Evolutionary conservation across 345 rosid species (phyloP).

Genomic region (Geranium rotundifolium): DNA sequence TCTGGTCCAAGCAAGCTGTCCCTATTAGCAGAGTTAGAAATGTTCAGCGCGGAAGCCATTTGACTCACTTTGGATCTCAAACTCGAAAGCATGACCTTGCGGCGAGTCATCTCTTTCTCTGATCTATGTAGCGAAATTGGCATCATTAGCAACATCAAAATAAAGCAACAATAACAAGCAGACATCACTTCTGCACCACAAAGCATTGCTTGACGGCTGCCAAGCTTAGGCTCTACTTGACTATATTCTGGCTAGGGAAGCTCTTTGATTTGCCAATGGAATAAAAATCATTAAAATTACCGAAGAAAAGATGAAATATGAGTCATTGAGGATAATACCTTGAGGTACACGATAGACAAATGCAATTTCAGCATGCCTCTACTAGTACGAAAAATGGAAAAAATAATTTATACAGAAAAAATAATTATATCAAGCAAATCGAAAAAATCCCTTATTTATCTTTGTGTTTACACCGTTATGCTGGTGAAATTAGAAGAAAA

Average conservation of each 20-base stretch:
- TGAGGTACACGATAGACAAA: too few relatives aligned
- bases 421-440: too few relatives aligned
- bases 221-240: not conserved
- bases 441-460: too few relatives aligned
- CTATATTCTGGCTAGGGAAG: not conserved
- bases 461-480: too few relatives aligned
- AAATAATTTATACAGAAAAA: too few relatives aligned
- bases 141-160: not conserved
- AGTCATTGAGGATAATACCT: too few relatives aligned
- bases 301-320: too few relatives aligned
- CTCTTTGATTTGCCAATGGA: not conserved
- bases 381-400: too few relatives aligned
- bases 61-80: constrained; percentile 64
- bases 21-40: constrained; percentile 70
- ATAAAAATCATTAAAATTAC: too few relatives aligned
- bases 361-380: too few relatives aligned
- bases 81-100: constrained; percentile 74
- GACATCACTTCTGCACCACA: not conserved
- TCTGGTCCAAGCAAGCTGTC: constrained; percentile 82
- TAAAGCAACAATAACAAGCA: not conserved
- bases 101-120: constrained; percentile 90
- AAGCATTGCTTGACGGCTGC: not conserved
- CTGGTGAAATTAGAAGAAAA: too few relatives aligned
- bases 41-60: constrained; percentile 73
- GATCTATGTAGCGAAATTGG: constrained; percentile 33